Base-by-base conservation (phyloP, 352 stramenopile genomes). In the Phytophthora citrophthora region DNA sequence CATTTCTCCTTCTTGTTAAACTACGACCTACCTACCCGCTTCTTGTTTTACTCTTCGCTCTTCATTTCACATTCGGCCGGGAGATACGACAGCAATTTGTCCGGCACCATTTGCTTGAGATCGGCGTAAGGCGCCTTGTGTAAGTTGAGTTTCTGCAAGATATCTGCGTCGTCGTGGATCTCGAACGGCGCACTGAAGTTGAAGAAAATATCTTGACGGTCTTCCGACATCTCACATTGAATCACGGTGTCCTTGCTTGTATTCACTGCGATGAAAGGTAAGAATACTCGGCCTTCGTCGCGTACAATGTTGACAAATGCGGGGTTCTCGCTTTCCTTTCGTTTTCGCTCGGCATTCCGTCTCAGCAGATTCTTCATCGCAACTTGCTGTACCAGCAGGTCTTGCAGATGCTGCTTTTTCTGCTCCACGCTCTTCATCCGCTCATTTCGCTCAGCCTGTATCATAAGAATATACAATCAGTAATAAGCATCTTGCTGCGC, bases 181-280 rank as follows among this genome's bases (percentile, higher is more conserved):
- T 99, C 95, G 76, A 99, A 99, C 34, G 95, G 91, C 41, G 89
- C 86, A 66, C 80, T 96, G 70, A 99, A 99, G 70, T 99, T 97
- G 81, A 99, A 99, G 66, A 97, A 98, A 32, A 99, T 97, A 67
- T 98, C 90, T 31, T 96, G 93, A 1, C 91, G 87, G 64, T 99
- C 93, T 67, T 96, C 88, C 10, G 86, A 95, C 95, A 99, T 99
- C 61, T 99, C 96, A 65, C 95, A 99, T 70, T 99, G 94, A 70
- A 99, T 98, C 9, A 98, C 86, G 1, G 95, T 97, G 56, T 95
- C 88, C 38, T 95, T 93, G 77, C 86, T 86, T 3, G 96, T 98
- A 72, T 98, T 98, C 18, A 99, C 94, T 2, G 98, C 87, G 56
- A 99, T 98, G 64, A 99, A 99, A 23, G 96, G 96, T n/a, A 99